These are phyloP conservation scores for Candida piceae DNA, from an alignment of 805 yeast species.

Conservation along the genomic window DNA sequence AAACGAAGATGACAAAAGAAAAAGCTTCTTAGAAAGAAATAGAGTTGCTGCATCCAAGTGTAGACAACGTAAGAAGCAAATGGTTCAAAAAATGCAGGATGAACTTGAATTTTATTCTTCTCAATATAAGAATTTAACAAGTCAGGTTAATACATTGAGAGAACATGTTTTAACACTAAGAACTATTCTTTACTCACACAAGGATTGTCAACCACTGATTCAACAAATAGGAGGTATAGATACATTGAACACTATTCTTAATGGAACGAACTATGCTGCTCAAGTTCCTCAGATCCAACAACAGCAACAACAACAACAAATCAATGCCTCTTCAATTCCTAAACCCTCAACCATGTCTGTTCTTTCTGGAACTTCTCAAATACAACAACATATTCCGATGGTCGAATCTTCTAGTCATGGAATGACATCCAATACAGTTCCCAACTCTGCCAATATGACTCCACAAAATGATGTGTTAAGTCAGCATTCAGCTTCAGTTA, in stretches of 20 bases:
- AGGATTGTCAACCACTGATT: constrained; percentile 39
- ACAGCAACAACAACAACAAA: neutral
- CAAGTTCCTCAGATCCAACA: constrained; percentile 4
- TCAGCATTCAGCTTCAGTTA: constrained; percentile 1
- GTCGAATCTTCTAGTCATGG: neutral
- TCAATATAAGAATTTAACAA: constrained; percentile 63
- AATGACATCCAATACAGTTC: neutral
- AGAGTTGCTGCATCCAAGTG: constrained; percentile 97
- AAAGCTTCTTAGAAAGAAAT: constrained; percentile 82
- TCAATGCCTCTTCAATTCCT: no score
- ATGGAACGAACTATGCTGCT: constrained; percentile 26
- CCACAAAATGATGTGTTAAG: neutral
- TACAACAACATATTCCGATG: neutral
- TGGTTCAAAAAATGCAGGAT: constrained; percentile 74
- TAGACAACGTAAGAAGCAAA: constrained; percentile 89
- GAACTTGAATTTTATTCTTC: constrained; percentile 66
- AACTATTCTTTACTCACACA: constrained; percentile 44
- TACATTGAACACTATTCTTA: constrained; percentile 38
- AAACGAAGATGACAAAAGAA: constrained; percentile 70
- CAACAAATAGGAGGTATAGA: constrained; percentile 44
- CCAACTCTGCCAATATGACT: neutral
- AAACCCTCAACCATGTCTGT: neutral
- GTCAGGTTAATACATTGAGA: constrained; percentile 52
- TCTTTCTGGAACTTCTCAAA: neutral
- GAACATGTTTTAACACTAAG: constrained; percentile 52